phyloP scores from a whole-genome alignment of 208 protist species.

The Plasmodiophora brassicae region DNA sequence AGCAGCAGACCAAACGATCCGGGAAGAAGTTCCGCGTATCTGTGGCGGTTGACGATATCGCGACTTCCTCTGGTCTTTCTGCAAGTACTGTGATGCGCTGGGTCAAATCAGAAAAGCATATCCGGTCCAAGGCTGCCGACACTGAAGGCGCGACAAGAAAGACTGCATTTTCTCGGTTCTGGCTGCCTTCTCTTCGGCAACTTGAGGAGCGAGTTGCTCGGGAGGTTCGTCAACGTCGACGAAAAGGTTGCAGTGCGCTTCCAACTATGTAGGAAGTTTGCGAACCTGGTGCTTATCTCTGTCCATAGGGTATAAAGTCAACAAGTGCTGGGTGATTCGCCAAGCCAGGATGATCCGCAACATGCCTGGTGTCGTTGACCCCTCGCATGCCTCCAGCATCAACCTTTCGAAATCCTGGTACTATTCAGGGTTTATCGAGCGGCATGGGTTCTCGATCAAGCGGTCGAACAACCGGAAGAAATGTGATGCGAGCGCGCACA shows the following conservation, averaged over 20 bases:
- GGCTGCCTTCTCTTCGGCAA: not conserved
- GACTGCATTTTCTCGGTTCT: not conserved
- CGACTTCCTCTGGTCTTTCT: too few species aligned
- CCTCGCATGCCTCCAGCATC: not conserved
- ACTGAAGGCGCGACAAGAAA: not conserved
- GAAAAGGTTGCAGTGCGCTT: not conserved
- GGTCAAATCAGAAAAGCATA: not conserved
- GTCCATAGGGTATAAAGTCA: not conserved
- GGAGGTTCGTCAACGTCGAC: too few species aligned
- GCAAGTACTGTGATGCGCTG: not conserved
- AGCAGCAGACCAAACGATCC: not conserved
- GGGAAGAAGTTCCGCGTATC: not conserved
- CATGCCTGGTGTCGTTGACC: too few species aligned
- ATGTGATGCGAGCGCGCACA: not conserved
- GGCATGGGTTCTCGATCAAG: not conserved
- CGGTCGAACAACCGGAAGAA: not conserved
- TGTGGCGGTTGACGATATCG: too few species aligned
- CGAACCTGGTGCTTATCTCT: not conserved
- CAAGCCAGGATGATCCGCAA: too few species aligned
- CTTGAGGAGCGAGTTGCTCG: too few species aligned
- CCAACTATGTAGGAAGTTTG: not conserved
- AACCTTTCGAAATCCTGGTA: not conserved
- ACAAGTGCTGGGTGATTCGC: too few species aligned
- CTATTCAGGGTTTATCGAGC: not conserved
- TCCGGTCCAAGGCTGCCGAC: not conserved